A percentile compares a stretch with the other conserved stretches of the same genome.
These are phyloP conservation scores for Cutaneotrichosporon sp. DNA, from an alignment of 1,284 basidiomycete species.

Conservation along the genomic window DNA sequence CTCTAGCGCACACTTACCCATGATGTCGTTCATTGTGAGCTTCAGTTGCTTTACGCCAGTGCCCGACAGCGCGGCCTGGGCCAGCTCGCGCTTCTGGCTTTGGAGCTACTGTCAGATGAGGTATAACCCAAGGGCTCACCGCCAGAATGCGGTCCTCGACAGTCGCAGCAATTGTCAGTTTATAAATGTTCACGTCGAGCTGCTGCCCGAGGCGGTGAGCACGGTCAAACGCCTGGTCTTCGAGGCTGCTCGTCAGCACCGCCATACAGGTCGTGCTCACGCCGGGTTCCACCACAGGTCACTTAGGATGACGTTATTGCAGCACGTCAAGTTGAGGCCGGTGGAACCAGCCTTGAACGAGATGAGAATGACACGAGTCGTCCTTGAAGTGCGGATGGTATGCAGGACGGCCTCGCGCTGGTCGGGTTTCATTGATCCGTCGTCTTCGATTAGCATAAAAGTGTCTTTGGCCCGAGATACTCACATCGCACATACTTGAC, in stretches of 20 bases:
- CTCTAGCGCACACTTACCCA: conserved; percentile 54
- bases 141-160: conserved; percentile 71
- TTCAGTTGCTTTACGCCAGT: conserved; percentile 81
- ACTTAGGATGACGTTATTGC: conserved; percentile 88
- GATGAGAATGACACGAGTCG: conserved; percentile 76
- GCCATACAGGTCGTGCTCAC: conserved; percentile 27
- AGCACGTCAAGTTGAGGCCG: conserved; percentile 88
- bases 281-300: conserved; percentile 96
- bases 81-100: conserved; percentile 79
- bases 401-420: conserved; percentile 73
- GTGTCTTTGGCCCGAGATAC: conserved; percentile 45
- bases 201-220: conserved; percentile 84
- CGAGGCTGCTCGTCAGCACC: conserved; percentile 54
- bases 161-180: conserved; percentile 82
- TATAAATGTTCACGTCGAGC: conserved; percentile 85
- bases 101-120: conserved; percentile 64
- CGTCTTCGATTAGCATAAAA: conserved; percentile 59
- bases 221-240: conserved; percentile 89
- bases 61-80: conserved; percentile 80
- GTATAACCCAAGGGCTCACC: background rate
- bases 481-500: conserved; percentile 79
- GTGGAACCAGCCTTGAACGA: conserved; percentile 96
- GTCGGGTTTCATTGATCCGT: conserved; percentile 76
- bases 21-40: conserved; percentile 77
- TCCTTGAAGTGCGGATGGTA: conserved; percentile 65